Evolutionary conservation across 1,284 basidiomycete species (phyloP).

Genomic region (Ganoderma boninense): DNA sequence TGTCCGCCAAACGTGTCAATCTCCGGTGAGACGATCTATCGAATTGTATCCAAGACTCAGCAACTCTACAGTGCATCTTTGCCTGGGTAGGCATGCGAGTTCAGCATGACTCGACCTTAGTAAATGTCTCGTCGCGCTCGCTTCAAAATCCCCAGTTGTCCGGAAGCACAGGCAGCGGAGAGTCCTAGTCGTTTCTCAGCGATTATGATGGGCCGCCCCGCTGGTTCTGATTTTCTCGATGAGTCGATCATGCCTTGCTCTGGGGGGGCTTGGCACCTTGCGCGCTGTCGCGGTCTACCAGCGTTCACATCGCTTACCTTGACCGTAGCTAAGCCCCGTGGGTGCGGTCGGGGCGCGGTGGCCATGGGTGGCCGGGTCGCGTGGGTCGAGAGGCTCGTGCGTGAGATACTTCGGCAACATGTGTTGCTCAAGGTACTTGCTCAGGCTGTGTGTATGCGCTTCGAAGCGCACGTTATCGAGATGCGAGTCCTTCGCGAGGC

Average conservation of each 20-base stretch:
- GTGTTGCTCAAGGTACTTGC: background rate
- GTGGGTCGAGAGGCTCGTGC: constrained; percentile 32
- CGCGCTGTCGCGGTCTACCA: background rate
- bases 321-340: constrained; percentile 15
- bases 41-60: constrained; percentile 48
- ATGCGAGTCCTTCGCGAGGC: constrained; percentile 36
- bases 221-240: background rate
- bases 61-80: constrained; percentile 43
- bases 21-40: constrained; percentile 41
- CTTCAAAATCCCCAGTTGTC: constrained; percentile 30
- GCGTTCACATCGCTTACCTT: background rate
- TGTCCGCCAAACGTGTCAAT: constrained; percentile 42
- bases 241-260: background rate
- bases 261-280: constrained; percentile 26
- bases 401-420: background rate
- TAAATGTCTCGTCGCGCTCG: background rate
- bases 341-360: no score
- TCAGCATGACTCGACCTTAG: constrained; percentile 24
- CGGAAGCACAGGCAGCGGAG: constrained; percentile 56
- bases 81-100: constrained; percentile 32
- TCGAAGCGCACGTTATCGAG: constrained; percentile 32
- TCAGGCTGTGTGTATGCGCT: constrained; percentile 23
- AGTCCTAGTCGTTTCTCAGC: constrained; percentile 58
- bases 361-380: constrained; percentile 45
- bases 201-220: constrained; percentile 27